A percentile compares a stretch with the other conserved stretches of the same genome.
Conservation (phyloP, 306 rosid genomes). For the Gillenia trifoliata region DNA sequence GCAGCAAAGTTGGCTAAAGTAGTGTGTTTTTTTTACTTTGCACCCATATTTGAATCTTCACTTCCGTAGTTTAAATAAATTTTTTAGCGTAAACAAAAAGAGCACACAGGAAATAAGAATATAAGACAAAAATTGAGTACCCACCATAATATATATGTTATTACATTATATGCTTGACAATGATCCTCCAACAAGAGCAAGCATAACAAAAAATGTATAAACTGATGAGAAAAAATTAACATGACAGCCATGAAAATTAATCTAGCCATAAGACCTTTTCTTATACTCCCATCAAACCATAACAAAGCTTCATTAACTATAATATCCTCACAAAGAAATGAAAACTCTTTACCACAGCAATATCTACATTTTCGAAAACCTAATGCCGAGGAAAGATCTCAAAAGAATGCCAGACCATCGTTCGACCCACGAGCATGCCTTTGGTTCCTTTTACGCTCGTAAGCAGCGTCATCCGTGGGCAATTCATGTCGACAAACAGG, state of each 20-base stretch:
- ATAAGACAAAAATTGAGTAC: neutral
- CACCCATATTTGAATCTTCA: neutral
- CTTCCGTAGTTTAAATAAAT: no score
- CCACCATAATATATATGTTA: neutral
- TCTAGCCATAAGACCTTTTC: slow-evolving; percentile 11
- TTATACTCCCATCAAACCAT: slow-evolving; percentile 18
- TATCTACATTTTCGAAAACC: slow-evolving; percentile 36
- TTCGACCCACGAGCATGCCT: slow-evolving; percentile 21
- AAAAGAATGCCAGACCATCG: slow-evolving; percentile 12
- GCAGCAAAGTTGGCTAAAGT: no score
- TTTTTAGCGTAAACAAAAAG: no score
- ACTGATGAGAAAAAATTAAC: slow-evolving; percentile 2
- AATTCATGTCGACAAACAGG: slow-evolving; percentile 84
- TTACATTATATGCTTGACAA: slow-evolving; percentile 11
- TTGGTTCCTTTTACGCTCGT: slow-evolving; percentile 54
- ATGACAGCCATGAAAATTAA: slow-evolving; percentile 9
- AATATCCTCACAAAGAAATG: slow-evolving; percentile 2
- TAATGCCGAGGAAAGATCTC: slow-evolving; percentile 15
- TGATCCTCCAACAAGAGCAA: slow-evolving; percentile 9
- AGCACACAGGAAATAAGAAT: neutral
- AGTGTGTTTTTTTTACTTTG: no score
- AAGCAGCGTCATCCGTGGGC: slow-evolving; percentile 67
- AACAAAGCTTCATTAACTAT: slow-evolving; percentile 25
- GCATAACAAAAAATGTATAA: slow-evolving; percentile 10
- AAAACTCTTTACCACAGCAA: slow-evolving; percentile 18